Conservation (phyloP, 805 yeast species). For the Candida ascalaphidarum region DNA sequence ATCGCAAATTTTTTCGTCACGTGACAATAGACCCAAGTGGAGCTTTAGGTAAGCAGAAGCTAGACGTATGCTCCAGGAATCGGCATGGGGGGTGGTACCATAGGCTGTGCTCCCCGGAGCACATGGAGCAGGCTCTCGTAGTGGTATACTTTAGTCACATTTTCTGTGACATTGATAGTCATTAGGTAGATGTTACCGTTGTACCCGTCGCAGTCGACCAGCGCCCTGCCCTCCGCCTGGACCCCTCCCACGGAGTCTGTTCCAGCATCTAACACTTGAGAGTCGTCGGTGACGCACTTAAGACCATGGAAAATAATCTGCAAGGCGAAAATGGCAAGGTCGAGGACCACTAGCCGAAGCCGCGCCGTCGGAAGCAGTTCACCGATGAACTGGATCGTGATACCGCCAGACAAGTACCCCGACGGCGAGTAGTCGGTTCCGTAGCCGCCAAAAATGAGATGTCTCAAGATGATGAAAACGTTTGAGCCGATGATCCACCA, state of each 20-base stretch:
- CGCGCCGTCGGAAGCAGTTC: constrained; percentile 21
- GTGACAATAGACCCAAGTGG: too few relatives aligned
- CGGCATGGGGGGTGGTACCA: too few relatives aligned
- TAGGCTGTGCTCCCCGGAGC: too few relatives aligned
- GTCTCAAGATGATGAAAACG: constrained; percentile 13
- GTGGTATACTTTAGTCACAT: constrained; percentile 4
- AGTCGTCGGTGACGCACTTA: constrained; percentile 23
- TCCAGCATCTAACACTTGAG: constrained; percentile 13
- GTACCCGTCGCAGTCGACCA: constrained; percentile 27
- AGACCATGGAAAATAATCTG: constrained; percentile 26
- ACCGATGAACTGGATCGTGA: constrained; percentile 30
- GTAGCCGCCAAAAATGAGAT: constrained; percentile 19
- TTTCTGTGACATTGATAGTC: constrained; percentile 14
- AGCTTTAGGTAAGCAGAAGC: too few relatives aligned
- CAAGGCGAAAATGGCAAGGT: constrained; percentile 13
- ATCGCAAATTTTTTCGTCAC: too few relatives aligned
- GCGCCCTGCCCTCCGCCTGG: constrained; percentile 7
- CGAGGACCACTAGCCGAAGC: constrained; percentile 18
- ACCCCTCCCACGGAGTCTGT: background rate
- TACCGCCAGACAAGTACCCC: constrained; percentile 21
- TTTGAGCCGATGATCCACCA: constrained; percentile 15
- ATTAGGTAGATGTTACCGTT: constrained; percentile 27
- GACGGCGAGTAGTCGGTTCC: constrained; percentile 7
- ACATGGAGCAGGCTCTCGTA: constrained; percentile 1
- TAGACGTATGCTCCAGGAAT: too few relatives aligned